These are phyloP conservation scores for Mucor circinelloides DNA, from an alignment of 371 early-diverging fungal species.

Conservation along the genomic window DNA sequence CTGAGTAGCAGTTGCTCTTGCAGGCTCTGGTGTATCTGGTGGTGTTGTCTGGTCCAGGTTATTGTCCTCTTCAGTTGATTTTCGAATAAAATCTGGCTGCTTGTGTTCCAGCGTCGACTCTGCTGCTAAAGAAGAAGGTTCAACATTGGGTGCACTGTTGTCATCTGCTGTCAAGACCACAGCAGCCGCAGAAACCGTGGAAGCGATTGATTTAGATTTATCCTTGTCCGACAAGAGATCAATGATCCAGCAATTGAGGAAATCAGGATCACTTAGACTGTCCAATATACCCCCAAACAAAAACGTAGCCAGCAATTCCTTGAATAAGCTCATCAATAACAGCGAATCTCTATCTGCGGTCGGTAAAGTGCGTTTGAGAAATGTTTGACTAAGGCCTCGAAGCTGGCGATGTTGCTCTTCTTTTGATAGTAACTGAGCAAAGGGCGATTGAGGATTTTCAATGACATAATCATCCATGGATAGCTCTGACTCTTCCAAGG, in stretches of 20 bases:
- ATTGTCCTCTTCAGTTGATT: background rate
- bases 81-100: background rate
- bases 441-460: constrained; percentile 51
- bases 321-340: constrained; percentile 35
- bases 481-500: constrained; percentile 39
- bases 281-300: constrained; percentile 40
- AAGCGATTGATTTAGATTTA: background rate
- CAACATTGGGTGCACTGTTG: background rate
- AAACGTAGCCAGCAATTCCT: constrained; percentile 41
- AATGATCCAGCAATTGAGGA: constrained; percentile 44
- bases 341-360: constrained; percentile 32
- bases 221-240: constrained; percentile 33
- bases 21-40: constrained; percentile 13
- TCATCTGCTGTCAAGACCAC: background rate
- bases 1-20: background rate
- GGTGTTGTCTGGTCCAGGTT: background rate
- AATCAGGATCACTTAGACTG: constrained; percentile 48
- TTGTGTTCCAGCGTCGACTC: background rate
- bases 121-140: background rate
- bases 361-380: constrained; percentile 40
- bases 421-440: constrained; percentile 46
- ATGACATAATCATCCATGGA: constrained; percentile 38
- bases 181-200: constrained; percentile 8
- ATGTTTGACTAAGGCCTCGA: constrained; percentile 31
- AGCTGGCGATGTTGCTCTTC: constrained; percentile 47